Evolutionary conservation across 345 rosid genomes (phyloP), one percentile per base, ranked within the genome.

Genomic region (Erodium maritimum): DNA sequence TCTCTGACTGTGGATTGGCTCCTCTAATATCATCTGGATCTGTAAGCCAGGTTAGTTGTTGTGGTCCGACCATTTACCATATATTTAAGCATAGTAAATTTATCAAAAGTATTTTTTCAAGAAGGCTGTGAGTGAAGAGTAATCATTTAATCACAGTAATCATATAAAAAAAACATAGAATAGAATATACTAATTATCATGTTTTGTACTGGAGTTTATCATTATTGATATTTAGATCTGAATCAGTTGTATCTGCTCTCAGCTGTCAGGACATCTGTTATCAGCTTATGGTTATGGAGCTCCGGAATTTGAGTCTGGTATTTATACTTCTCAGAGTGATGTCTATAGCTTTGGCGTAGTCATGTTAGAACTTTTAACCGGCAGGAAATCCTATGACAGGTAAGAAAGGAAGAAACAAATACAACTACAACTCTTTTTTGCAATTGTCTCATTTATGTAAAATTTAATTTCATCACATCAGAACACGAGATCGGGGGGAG

Each of bases 271-370:
- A 62, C 96, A 94, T 2, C 73, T 90, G 59, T 79, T 73, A 60
- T 61, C 97, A 34, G 73, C 95, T 19, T 87, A 85, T 62, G 85
- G 91, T 52, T 90, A 87, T 67, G 97, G 99, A 64, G 99, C 97
- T 59, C 99, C 99, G 7, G 99, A 94, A 69, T 90, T 84, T 4
- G 99, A 94, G 70, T 78, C 90, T 0, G 99, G 99, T 67, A 79
- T 79, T 67, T 94, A 90, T 72, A 94, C 90, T 33, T 66, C 67
- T 63, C 82, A 79, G 69, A 90, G 99, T 73, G 99, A 94, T 71
- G 90, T 90, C 55, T 94, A 74, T 71, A 90, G 99, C 78, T 94
- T 94, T 72, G 99, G 99, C 12, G 97, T 87, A 53, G 95, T 90
- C 59, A 94, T 94, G 99, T 62, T 94, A 55, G 99, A 94, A 71